These are phyloP conservation scores for Pistacia atlantica DNA, from an alignment of 345 rosid genomes.

Conservation along the genomic window DNA sequence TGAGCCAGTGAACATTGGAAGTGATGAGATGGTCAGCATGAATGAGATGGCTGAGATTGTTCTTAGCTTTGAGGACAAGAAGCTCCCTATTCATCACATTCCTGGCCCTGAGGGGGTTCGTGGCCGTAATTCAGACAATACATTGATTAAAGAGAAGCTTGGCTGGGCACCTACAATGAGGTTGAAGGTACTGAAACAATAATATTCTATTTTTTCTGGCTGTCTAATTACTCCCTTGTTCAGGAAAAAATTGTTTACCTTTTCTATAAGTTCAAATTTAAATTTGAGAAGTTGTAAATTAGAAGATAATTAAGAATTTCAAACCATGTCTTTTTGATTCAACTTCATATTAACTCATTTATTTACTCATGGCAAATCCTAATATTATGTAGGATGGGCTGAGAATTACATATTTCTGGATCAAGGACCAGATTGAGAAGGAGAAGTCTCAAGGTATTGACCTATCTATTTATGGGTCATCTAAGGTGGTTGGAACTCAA, in stretches of 20 bases:
- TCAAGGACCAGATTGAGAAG: conserved; percentile 92
- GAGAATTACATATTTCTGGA: conserved; percentile 94
- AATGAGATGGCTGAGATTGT: conserved; percentile 98
- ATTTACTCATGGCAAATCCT: conserved; percentile 7
- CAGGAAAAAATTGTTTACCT: background rate
- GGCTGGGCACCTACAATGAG: conserved; percentile 99
- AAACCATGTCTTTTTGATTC: background rate
- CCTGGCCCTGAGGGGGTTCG: conserved; percentile 99
- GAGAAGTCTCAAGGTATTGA: conserved; percentile 84
- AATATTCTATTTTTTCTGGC: background rate
- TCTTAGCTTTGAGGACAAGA: conserved; percentile 83
- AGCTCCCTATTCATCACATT: conserved; percentile 89
- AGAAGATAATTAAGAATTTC: background rate
- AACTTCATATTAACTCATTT: background rate
- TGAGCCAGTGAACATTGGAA: conserved; percentile 98
- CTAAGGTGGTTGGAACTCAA: conserved; percentile 98
- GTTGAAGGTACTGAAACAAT: conserved; percentile 63
- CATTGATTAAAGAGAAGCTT: conserved; percentile 92
- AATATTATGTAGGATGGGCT: conserved; percentile 75
- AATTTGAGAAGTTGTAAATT: background rate
- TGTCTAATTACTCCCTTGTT: background rate
- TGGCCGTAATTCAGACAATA: conserved; percentile 98
- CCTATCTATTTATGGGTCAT: conserved; percentile 76
- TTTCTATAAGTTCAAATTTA: background rate
- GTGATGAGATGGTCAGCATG: conserved; percentile 99